Evolutionary conservation across 1,139 yeast species (phyloP), one percentile per base, ranked within the genome.

Genomic region (Blastobotrys apis): DNA sequence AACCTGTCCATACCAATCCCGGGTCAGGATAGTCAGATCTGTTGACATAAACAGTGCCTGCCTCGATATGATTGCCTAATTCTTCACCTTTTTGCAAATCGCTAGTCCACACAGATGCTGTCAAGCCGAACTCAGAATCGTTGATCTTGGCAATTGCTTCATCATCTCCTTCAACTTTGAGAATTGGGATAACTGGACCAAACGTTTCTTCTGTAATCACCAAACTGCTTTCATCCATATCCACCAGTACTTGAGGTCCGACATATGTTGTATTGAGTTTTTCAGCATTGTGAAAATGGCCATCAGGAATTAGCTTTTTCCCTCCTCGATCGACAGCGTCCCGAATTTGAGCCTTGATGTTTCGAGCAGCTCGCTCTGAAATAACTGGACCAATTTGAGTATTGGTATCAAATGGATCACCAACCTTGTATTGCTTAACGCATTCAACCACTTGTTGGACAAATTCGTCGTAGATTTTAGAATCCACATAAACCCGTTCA

Each of bases 41-140:
- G 72, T 87, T 85, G 58, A 85, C 79, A 83, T 87, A 87, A 48
- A 85, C 80, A 51, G 92, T 84, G 56, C 96, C 96, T 17, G 95
- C 83, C 53, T 81, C 82, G 47, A 87, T 64, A 57, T 74, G 72
- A 57, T 77, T 74, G n/a, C 94, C 79, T 48, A 85, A 80, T 37
- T 68, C 70, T 56, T 82, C 79, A 32, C 83, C 83, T 25, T 53
- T 54, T 25, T 66, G 54, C 13, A 66, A 56, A 56, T 78, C 72
- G 30, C 47, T 43, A 13, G 79, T 68, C 83, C 84, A 79, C 3
- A 80, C 67, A 0, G 82, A 69, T 3, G 77, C 72, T 47, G 80
- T 77, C 37, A 79, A 64, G 0, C 83, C 83, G 51, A 68, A 70
- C 27, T 58, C 60, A 4, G 66, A 59, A 44, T 64, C 66, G 51